These are phyloP conservation scores for Paramecium tetraurelia DNA, from an alignment of 73 alveolate species.

Conservation along the genomic window DNA sequence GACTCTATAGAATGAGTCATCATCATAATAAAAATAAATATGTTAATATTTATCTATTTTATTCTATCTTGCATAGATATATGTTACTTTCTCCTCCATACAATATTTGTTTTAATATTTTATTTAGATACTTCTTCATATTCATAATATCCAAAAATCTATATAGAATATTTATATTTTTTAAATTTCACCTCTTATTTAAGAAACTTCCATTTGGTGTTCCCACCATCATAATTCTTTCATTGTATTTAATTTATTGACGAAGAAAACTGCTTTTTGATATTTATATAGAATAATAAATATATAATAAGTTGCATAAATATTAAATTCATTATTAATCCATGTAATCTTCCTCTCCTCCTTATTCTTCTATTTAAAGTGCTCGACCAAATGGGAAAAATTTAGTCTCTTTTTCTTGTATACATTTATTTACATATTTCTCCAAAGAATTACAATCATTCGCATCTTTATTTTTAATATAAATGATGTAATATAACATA, in stretches of 20 bases:
- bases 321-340: neutral
- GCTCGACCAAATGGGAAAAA: slow-evolving; percentile 28
- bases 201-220: neutral
- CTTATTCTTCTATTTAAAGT: neutral
- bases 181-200: neutral
- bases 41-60: neutral
- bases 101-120: neutral
- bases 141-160: neutral
- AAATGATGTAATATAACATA: slow-evolving; percentile 68
- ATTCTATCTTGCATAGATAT: neutral
- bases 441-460: slow-evolving; percentile 71
- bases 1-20: neutral
- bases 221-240: neutral
- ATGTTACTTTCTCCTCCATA: neutral
- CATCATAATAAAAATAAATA: neutral
- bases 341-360: neutral
- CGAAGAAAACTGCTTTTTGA: neutral
- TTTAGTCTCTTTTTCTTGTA: slow-evolving; percentile 30
- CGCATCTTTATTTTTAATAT: slow-evolving; percentile 56
- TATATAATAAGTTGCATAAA: neutral
- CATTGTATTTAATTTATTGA: neutral
- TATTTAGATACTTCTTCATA: neutral
- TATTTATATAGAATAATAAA: neutral
- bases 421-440: slow-evolving; percentile 64
- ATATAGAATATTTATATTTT: neutral